phyloP scores from a whole-genome alignment of 257 asterid species.

The Eucommia ulmoides region DNA sequence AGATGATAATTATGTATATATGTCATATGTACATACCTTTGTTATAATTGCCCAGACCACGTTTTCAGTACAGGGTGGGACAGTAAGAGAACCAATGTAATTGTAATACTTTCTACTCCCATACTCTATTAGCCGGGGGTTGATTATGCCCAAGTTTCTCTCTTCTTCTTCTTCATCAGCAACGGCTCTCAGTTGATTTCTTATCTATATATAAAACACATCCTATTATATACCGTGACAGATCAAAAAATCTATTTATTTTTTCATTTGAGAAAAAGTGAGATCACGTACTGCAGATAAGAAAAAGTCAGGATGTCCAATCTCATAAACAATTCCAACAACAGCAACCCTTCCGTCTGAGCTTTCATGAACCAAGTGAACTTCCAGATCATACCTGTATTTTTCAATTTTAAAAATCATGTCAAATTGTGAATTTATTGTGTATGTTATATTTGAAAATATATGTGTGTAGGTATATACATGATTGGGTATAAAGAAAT shows the following conservation, averaged over 20 bases:
- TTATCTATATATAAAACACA: background rate
- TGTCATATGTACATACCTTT: constrained; percentile 20
- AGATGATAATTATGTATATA: background rate
- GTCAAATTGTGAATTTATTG: background rate
- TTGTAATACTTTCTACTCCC: constrained; percentile 24
- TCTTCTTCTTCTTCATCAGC: constrained; percentile 11
- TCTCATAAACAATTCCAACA: constrained; percentile 40
- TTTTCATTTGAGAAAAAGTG: background rate
- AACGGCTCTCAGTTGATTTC: constrained; percentile 23
- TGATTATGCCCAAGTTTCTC: constrained; percentile 17
- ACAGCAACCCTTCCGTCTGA: constrained; percentile 30
- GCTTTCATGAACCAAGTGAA: constrained; percentile 55
- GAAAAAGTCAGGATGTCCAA: constrained; percentile 50
- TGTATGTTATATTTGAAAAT: background rate
- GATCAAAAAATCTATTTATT: background rate
- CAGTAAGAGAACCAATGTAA: constrained; percentile 60
- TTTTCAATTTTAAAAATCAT: background rate
- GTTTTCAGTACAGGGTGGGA: constrained; percentile 70
- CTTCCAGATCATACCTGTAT: constrained; percentile 51
- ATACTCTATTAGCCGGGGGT: constrained; percentile 27
- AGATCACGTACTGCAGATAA: constrained; percentile 53
- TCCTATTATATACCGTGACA: background rate
- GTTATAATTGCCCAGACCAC: constrained; percentile 54
- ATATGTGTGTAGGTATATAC: background rate
- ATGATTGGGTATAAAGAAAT: background rate